Percentiles rank a stretch among this genome's conserved stretches.
These are phyloP conservation scores for Candida silvatica DNA, from an alignment of 805 yeast species.

Conservation along the genomic window DNA sequence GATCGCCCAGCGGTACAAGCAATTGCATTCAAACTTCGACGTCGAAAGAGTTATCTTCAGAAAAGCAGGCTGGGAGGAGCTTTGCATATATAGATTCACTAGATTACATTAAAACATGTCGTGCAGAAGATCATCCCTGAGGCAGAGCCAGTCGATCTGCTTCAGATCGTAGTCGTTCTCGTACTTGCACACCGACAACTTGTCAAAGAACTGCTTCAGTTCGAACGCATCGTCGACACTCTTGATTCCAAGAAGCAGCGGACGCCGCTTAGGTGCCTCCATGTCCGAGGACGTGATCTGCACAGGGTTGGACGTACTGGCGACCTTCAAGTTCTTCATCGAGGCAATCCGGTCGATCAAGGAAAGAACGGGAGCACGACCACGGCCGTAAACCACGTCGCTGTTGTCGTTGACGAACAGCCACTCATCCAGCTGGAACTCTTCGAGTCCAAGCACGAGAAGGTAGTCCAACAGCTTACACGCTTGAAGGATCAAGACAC, in stretches of 20 bases:
- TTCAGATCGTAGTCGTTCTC: slow-evolving; percentile 55
- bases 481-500: slow-evolving; percentile 41
- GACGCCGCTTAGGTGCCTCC: slow-evolving; percentile 21
- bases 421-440: slow-evolving; percentile 77
- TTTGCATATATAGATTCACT: slow-evolving; percentile 62
- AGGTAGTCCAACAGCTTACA: slow-evolving; percentile 76
- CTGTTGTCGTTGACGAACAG: slow-evolving; percentile 60
- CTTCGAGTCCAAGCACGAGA: slow-evolving; percentile 62
- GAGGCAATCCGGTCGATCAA: slow-evolving; percentile 26
- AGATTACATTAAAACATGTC: slow-evolving; percentile 41
- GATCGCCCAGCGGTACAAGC: slow-evolving; percentile 41
- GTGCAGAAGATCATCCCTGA: slow-evolving; percentile 45
- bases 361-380: slow-evolving; percentile 25
- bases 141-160: slow-evolving; percentile 31
- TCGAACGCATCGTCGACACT: slow-evolving; percentile 32
- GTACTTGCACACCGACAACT: slow-evolving; percentile 53
- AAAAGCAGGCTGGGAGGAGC: slow-evolving; percentile 94
- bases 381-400: slow-evolving; percentile 21
- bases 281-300: slow-evolving; percentile 11
- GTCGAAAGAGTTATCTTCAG: slow-evolving; percentile 48
- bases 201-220: slow-evolving; percentile 57
- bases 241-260: slow-evolving; percentile 37
- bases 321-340: slow-evolving; percentile 18
- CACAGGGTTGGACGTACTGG: slow-evolving; percentile 7
- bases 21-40: slow-evolving; percentile 33